Base-by-base conservation (phyloP, 2,329 filamentous ascomycete genomes). In the Fusarium nygamai region DNA sequence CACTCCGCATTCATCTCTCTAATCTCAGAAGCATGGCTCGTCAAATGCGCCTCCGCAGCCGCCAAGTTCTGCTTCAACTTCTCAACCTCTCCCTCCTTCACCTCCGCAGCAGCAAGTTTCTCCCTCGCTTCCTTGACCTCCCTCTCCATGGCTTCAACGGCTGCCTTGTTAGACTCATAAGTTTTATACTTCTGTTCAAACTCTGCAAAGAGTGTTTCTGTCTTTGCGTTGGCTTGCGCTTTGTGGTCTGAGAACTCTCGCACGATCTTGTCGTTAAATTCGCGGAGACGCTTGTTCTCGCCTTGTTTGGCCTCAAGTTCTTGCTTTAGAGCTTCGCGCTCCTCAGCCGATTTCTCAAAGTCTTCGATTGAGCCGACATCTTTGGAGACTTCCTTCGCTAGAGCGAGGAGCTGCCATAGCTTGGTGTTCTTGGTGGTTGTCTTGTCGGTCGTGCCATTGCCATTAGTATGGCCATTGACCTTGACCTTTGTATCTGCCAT, bases 51-150 rank as follows among this genome's bases (percentile, higher is more conserved):
- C 24, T 79, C 73, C 1, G 72, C 62, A 4, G 70, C 57, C 13
- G 72, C 54, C 51, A 80, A 33, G 11, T 44, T 67, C 59, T 69
- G 60, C 54, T 69, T 76, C 53, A 80, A 58, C 66, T 86, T 86
- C 68, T 85, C 85, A 38, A 85, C 85, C 51, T 86, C 85, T 50
- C 86, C 84, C 17, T 69, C 43, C 46, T 69, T 77, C n/a, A 61
- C 59, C 57, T 86, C 82, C 9, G 88, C 81, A 73, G 86, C 83
- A 62, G 70, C 64, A 0, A 80, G 66, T 22, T 73, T 73, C 57
- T 85, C 83, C 64, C 82, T 85, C 43, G 86, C 85, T 58, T 86
- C 84, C 3, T 67, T 69, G 27, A 84, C 80, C 36, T 87, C 85
- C 70, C 84, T 83, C 81, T 85, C 85, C 83, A 87, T 85, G 77